These are phyloP conservation scores for Avena atlantica DNA, from an alignment of 176 grass and related monocot species.

Conservation along the genomic window DNA sequence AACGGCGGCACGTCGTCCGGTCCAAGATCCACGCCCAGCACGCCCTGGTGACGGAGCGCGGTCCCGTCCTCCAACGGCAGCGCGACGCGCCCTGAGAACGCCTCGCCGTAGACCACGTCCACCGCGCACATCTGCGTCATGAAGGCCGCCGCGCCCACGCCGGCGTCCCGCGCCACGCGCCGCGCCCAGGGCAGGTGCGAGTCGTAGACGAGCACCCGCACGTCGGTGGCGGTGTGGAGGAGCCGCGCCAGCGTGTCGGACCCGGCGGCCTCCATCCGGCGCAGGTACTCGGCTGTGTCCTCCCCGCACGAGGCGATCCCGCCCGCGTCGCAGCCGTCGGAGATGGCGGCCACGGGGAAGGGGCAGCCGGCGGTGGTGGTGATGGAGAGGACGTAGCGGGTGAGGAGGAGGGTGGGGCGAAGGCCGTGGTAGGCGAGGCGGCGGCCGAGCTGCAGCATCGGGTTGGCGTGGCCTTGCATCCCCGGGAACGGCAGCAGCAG, in stretches of 20 bases:
- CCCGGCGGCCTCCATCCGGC: neutral
- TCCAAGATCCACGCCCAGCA: neutral
- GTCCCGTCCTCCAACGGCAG: neutral
- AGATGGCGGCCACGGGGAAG: neutral
- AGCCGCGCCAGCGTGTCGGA: neutral
- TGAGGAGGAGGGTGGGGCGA: neutral
- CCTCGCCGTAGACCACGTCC: constrained; percentile 9
- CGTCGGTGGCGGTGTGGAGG: neutral
- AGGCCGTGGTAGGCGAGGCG: constrained; percentile 38
- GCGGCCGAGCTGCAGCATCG: constrained; percentile 42
- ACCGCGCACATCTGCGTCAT: constrained; percentile 14
- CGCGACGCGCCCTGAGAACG: neutral
- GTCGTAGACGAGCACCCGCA: neutral
- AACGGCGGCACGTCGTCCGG: neutral
- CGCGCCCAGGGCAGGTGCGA: constrained; percentile 3
- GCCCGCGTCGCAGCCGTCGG: constrained; percentile 6
- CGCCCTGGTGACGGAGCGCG: neutral
- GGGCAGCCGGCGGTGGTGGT: neutral
- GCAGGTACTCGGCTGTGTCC: neutral
- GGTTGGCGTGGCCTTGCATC: constrained; percentile 43
- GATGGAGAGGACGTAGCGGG: neutral
- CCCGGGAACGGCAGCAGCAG: neutral
- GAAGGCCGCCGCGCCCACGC: neutral
- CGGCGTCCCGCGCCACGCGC: neutral
- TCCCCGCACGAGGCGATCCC: neutral